Evolutionary conservation across 179 eudicot genomes (phyloP).

Genomic region (Heliamphora pulchella): DNA sequence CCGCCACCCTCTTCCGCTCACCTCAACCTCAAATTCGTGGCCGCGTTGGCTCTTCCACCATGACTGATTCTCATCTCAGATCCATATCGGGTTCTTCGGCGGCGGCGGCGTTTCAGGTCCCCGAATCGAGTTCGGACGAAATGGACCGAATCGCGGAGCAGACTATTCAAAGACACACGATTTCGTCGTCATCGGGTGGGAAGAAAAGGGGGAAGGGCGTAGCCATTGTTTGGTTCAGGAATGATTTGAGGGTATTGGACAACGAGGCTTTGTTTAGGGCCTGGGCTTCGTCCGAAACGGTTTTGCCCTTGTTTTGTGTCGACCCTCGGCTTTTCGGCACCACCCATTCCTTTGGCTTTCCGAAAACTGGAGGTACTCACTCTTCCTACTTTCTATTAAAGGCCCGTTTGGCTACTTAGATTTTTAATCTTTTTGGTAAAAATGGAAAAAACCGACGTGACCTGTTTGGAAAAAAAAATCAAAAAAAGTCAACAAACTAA

Average conservation of each 20-base stretch:
- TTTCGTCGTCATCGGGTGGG: conserved; percentile 1
- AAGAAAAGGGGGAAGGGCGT: conserved; percentile 63
- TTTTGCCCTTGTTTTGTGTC: conserved; percentile 80
- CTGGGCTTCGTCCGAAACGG: conserved; percentile 55
- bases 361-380: conserved; percentile 85
- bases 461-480: no score
- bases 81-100: not conserved
- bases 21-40: not conserved
- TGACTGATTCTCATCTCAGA: not conserved
- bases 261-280: conserved; percentile 75
- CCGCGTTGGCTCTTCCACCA: not conserved
- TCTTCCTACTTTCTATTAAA: not conserved
- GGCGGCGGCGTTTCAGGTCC: conserved; percentile 26
- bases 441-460: no score
- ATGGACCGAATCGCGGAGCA: conserved; percentile 36
- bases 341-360: conserved; percentile 70
- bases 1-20: not conserved
- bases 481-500: no score
- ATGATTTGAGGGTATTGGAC: conserved; percentile 81
- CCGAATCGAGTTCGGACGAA: conserved; percentile 37
- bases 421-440: no score
- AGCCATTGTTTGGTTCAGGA: conserved; percentile 79
- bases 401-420: no score
- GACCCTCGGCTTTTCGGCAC: conserved; percentile 67
- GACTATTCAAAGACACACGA: conserved; percentile 41